A percentile compares a stretch with the other conserved stretches of the same genome.
Conservation (phyloP, 2,329 filamentous ascomycete genomes). For the Alternaria alternata region DNA sequence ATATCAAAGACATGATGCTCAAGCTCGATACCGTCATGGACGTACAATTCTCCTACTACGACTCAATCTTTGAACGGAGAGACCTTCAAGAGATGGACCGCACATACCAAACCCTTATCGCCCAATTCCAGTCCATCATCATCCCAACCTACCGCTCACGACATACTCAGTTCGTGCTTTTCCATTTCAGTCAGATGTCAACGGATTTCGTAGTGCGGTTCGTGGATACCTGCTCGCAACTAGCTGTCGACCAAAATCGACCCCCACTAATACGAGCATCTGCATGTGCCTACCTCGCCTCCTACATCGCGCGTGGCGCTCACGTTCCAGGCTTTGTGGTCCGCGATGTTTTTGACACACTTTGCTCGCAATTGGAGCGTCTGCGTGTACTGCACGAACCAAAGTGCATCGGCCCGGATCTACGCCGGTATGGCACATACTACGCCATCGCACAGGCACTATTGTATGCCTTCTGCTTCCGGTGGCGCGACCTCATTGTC, state of each 20-base stretch:
- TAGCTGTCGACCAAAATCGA: constrained; percentile 70
- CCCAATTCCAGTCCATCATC: constrained; percentile 87
- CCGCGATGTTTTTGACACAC: constrained; percentile 80
- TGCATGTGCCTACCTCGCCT: constrained; percentile 90
- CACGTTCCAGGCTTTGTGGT: constrained; percentile 79
- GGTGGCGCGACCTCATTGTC: constrained; percentile 88
- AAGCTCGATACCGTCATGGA: constrained; percentile 94
- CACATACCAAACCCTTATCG: constrained; percentile 79
- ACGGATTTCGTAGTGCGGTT: constrained; percentile 83
- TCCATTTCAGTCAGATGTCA: constrained; percentile 90
- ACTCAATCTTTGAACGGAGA: constrained; percentile 73
- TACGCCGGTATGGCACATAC: constrained; percentile 82
- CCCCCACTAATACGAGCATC: constrained; percentile 80
- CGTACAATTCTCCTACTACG: constrained; percentile 84
- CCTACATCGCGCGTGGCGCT: constrained; percentile 89
- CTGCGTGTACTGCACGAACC: constrained; percentile 77
- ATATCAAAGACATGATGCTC: constrained; percentile 80
- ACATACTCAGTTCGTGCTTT: constrained; percentile 93
- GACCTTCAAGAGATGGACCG: constrained; percentile 71
- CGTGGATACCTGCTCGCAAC: constrained; percentile 76
- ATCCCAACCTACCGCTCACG: constrained; percentile 90
- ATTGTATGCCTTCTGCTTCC: constrained; percentile 96
- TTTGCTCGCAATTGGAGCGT: constrained; percentile 78
- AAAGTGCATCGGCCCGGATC: constrained; percentile 81
- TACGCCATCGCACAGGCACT: constrained; percentile 89